Evolutionary conservation across 1,284 basidiomycete genomes (phyloP).

Genomic region (Heterobasidion annosum): DNA sequence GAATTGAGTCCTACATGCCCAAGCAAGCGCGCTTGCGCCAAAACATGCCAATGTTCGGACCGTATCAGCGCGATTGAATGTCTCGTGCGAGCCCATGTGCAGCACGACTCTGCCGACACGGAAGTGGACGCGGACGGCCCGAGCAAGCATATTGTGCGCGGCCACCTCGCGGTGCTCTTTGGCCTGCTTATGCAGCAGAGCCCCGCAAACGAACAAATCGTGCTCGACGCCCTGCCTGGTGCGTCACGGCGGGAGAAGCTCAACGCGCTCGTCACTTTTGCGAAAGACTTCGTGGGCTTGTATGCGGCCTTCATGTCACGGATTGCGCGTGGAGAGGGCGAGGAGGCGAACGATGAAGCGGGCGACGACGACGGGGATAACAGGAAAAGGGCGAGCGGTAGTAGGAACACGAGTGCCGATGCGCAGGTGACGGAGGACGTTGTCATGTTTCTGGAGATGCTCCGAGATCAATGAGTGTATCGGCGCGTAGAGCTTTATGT

Average conservation of each 20-base stretch:
- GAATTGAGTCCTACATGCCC: conserved; percentile 42
- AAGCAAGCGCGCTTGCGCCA: conserved; percentile 33
- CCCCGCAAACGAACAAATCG: conserved; percentile 29
- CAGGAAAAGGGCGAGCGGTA: conserved; percentile 10
- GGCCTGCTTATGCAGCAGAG: conserved; percentile 54
- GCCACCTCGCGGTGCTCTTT: conserved; percentile 63
- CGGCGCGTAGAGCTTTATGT: too few species aligned
- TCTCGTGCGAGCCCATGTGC: conserved; percentile 33
- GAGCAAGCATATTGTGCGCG: conserved; percentile 40
- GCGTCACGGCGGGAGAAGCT: conserved; percentile 26
- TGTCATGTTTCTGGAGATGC: conserved; percentile 36
- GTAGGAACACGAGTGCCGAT: conserved; percentile 21
- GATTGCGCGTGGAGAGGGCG: conserved; percentile 15
- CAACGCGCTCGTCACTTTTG: conserved; percentile 38
- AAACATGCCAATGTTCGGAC: conserved; percentile 37
- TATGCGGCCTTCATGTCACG: conserved; percentile 32
- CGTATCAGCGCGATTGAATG: conserved; percentile 34
- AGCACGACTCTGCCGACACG: conserved; percentile 8
- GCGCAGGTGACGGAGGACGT: conserved; percentile 39
- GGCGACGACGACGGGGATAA: conserved; percentile 15
- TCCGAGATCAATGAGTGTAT: conserved; percentile 12
- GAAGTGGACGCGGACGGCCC: conserved; percentile 20
- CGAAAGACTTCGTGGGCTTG: conserved; percentile 47
- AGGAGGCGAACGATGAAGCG: conserved; percentile 16
- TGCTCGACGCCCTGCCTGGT: conserved; percentile 36